A percentile compares a stretch with the other conserved stretches of the same genome.
Conservation (phyloP, 257 asterid species). For the Solanum stenotomum region DNA sequence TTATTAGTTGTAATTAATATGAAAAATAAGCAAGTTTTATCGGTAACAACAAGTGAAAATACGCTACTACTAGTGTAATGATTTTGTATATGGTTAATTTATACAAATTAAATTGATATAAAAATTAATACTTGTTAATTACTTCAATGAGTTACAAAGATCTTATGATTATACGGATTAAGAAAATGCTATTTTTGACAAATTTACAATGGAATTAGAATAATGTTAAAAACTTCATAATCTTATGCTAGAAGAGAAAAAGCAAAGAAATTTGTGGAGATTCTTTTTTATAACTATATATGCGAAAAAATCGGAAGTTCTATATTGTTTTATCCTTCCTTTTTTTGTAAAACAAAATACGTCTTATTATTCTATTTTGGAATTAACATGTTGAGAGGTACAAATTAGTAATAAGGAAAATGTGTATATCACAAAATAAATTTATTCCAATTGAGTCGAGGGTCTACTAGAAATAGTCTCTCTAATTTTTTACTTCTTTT, state of each 20-base stretch:
- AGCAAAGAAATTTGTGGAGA: background rate
- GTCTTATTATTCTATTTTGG: background rate
- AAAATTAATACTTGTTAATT: background rate
- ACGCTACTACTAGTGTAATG: background rate
- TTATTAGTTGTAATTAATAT: background rate
- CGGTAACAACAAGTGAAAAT: background rate
- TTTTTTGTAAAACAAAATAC: background rate
- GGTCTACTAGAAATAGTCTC: background rate
- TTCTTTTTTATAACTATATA: background rate
- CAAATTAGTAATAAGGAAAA: background rate
- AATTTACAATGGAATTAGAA: background rate
- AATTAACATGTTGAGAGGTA: background rate
- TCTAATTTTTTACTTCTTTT: too few species aligned
- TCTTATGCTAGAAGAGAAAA: background rate
- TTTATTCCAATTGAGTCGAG: background rate
- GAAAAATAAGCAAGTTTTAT: background rate
- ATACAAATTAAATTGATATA: background rate
- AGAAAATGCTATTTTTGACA: background rate
- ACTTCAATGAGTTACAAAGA: background rate
- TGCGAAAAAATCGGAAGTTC: background rate
- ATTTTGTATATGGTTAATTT: background rate
- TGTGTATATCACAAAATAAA: background rate
- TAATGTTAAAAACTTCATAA: background rate
- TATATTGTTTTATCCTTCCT: background rate
- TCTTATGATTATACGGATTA: background rate